Base-by-base conservation (phyloP, 208 protist genomes). In the Jaenimonas drosophilae region DNA sequence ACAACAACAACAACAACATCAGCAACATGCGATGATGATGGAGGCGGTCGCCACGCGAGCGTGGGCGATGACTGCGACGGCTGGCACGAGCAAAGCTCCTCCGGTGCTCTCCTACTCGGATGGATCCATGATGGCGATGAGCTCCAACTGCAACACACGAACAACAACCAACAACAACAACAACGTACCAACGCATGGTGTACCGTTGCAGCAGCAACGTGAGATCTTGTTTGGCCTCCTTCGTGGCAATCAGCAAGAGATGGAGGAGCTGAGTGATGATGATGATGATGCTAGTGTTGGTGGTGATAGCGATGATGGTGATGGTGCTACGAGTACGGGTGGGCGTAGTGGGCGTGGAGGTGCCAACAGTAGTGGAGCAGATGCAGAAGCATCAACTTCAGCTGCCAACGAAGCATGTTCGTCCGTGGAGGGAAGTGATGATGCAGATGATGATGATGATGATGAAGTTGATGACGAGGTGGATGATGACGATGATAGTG, bases 391-490 rank as follows among this genome's bases (percentile, higher is more conserved):
- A n/a, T n/a, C n/a, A n/a, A n/a, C n/a, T n/a, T n/a, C n/a, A n/a
- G n/a, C n/a, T 9, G 25, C 11, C 31, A 25, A 34, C 7, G 12
- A 16, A 5, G 42, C 12, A 7, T 20, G 6, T 27, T 34, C 4
- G 14, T 40, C 11, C 33, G 14, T 23, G 19, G 24, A 38, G 16
- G 49, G 43, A 6, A 51, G 37, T 31, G 56, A 53, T 17, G 70
- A 64, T 11, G 54, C 44, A 3, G 58, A 72, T 9, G 65, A 69
- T 21, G 42, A 39, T 20, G 63, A 51, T 14, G 53, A 57, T 7
- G 57, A 70, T 3, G 40, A 66, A 4, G 56, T 42, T 31, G 41
- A 64, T 34, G 56, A 49, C 38, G 55, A 60, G 3, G 54, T 56
- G 3, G 46, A 53, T 2, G 50, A 59, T 1, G 50, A 69, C 14